Percentiles rank a stretch among this genome's conserved stretches.
These are phyloP conservation scores for Vinca major DNA, from an alignment of 305 asterid species.

Conservation along the genomic window DNA sequence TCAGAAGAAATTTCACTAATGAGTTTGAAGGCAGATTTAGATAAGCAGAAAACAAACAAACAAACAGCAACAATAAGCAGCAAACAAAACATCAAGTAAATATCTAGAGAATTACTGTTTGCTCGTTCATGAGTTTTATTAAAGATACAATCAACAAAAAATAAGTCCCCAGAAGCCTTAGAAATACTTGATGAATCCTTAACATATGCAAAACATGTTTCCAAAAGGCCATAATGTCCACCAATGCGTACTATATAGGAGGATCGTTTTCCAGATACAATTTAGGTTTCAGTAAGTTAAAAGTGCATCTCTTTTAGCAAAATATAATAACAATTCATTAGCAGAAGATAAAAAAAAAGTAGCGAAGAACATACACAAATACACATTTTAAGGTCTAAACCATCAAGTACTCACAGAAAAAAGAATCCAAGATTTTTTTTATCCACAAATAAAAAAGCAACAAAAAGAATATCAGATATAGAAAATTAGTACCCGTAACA, in stretches of 20 bases:
- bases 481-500: conserved; percentile 48
- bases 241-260: neutral
- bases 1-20: neutral
- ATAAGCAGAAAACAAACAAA: neutral
- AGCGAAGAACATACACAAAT: neutral
- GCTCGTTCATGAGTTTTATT: neutral
- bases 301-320: neutral
- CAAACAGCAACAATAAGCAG: neutral
- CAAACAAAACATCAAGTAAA: neutral
- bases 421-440: neutral
- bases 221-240: neutral
- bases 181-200: neutral
- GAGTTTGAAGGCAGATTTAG: conserved; percentile 1
- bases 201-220: neutral
- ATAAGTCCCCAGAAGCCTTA: neutral
- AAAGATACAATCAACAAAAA: neutral
- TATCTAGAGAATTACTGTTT: neutral
- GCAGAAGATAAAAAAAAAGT: neutral
- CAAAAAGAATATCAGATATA: neutral
- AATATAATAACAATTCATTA: conserved; percentile 1
- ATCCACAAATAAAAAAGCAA: neutral
- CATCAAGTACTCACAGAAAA: neutral
- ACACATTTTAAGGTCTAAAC: neutral
- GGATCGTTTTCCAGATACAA: too few species aligned
- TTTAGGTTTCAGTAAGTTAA: neutral